Evolutionary conservation across 768 basidiomycete species (phyloP).

Genomic region (Tricholoma saponaceum): DNA sequence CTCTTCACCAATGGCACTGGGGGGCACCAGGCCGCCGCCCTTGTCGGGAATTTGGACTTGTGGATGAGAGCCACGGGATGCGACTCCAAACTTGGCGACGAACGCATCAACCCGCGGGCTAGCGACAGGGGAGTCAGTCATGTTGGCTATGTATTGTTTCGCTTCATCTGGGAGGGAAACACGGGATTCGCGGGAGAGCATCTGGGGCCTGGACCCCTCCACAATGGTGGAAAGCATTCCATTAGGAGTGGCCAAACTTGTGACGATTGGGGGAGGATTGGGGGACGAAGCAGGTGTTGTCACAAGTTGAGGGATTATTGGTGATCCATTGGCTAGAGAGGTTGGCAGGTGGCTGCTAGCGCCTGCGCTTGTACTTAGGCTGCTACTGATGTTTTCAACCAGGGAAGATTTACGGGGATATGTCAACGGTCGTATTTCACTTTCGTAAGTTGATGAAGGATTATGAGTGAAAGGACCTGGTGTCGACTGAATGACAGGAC

Average conservation of each 20-base stretch:
- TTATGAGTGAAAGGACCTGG: neutral
- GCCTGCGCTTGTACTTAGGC: slow-evolving; percentile 19
- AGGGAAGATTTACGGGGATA: slow-evolving; percentile 34
- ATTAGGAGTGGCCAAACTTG: slow-evolving; percentile 15
- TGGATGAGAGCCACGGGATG: slow-evolving; percentile 5
- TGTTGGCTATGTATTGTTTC: slow-evolving; percentile 63
- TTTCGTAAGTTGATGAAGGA: slow-evolving; percentile 3
- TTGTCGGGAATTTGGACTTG: slow-evolving; percentile 4
- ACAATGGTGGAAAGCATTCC: slow-evolving; percentile 28
- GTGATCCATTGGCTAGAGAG: slow-evolving; percentile 1
- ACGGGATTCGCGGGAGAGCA: slow-evolving; percentile 57
- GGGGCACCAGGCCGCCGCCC: neutral
- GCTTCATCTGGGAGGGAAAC: slow-evolving; percentile 77
- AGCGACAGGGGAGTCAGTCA: slow-evolving; percentile 58
- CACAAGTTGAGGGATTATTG: slow-evolving; percentile 11
- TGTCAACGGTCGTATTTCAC: slow-evolving; percentile 8
- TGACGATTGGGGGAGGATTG: slow-evolving; percentile 14
- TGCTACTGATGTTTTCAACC: slow-evolving; percentile 31
- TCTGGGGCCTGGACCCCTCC: slow-evolving; percentile 27
- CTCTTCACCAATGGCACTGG: slow-evolving; percentile 3
- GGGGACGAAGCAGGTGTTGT: slow-evolving; percentile 17
- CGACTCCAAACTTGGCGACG: slow-evolving; percentile 18
- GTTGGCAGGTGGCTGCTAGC: slow-evolving; percentile 16
- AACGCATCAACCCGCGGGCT: slow-evolving; percentile 46
- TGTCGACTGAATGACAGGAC: slow-evolving; percentile 19